Percentiles rank a stretch among this genome's conserved stretches.
These are phyloP conservation scores for Handroanthus guayacan DNA, from an alignment of 257 asterid genomes.

Conservation along the genomic window DNA sequence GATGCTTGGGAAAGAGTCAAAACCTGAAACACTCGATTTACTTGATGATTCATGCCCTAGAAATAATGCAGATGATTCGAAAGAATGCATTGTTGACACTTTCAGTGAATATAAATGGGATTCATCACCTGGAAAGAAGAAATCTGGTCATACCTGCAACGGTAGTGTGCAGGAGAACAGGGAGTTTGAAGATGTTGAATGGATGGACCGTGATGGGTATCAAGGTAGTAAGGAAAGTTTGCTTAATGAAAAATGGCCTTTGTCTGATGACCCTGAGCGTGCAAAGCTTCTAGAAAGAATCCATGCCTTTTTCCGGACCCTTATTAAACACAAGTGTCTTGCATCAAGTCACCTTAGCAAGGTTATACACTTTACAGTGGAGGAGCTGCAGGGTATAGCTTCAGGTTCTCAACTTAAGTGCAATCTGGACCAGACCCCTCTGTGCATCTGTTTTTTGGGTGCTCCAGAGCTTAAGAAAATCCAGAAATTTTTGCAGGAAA, in stretches of 20 bases:
- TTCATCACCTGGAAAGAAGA: constrained; percentile 62
- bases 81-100: constrained; percentile 71
- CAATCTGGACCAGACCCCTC: constrained; percentile 74
- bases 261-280: constrained; percentile 86
- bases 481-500: constrained; percentile 83
- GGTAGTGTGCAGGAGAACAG: constrained; percentile 47
- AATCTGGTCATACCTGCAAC: constrained; percentile 49
- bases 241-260: constrained; percentile 71
- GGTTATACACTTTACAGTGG: constrained; percentile 86
- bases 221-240: constrained; percentile 56
- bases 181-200: constrained; percentile 74
- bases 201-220: constrained; percentile 90
- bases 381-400: constrained; percentile 80
- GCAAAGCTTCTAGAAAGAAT: constrained; percentile 84
- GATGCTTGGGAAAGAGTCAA: constrained; percentile 58
- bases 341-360: constrained; percentile 87
- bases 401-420: constrained; percentile 73
- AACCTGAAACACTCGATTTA: constrained; percentile 52
- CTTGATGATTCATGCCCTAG: constrained; percentile 53
- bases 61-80: constrained; percentile 56
- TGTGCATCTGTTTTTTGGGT: constrained; percentile 84
- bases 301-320: constrained; percentile 65
- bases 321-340: constrained; percentile 71
- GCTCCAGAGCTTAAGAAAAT: constrained; percentile 82
- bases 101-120: constrained; percentile 67